These are phyloP conservation scores for Atkinsonella texensis DNA, from an alignment of 2,329 filamentous ascomycete species.

Conservation along the genomic window DNA sequence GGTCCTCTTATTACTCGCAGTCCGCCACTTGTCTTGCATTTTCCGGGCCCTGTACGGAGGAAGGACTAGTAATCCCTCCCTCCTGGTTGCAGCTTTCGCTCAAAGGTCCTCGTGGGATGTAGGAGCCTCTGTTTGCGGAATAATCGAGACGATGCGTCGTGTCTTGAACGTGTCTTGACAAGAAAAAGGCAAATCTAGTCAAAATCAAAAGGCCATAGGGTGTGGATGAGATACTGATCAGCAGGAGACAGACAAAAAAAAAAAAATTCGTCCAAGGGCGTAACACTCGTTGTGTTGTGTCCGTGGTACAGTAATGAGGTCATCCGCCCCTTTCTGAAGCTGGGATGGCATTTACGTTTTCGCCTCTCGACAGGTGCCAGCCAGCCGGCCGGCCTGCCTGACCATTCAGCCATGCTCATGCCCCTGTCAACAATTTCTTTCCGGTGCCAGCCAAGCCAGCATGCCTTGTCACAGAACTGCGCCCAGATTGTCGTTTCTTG, in stretches of 20 bases:
- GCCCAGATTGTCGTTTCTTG: not conserved
- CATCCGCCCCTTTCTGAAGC: slow-evolving; percentile 1
- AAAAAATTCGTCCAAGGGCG: too few relatives aligned
- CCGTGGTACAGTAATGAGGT: not conserved
- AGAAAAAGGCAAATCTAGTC: too few relatives aligned
- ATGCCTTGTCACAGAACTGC: not conserved
- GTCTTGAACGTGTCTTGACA: not conserved
- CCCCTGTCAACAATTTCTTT: slow-evolving; percentile 2
- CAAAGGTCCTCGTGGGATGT: too few relatives aligned
- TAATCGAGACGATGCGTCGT: not conserved
- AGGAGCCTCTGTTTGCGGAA: too few relatives aligned
- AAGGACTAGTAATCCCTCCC: not conserved
- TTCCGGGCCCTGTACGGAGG: not conserved
- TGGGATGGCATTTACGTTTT: too few relatives aligned
- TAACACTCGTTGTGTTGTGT: too few relatives aligned
- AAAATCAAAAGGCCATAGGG: too few relatives aligned
- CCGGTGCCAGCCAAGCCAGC: not conserved
- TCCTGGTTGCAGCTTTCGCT: not conserved
- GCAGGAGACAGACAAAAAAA: not conserved
- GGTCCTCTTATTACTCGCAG: too few relatives aligned
- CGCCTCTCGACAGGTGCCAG: not conserved
- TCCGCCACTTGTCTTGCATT: not conserved
- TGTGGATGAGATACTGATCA: too few relatives aligned
- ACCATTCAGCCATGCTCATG: not conserved
- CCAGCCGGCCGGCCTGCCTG: not conserved